A percentile compares a stretch with the other conserved stretches of the same genome.
Evolutionary conservation across 805 yeast genomes (phyloP).

Genomic region (Candida pseudofarinosa): DNA sequence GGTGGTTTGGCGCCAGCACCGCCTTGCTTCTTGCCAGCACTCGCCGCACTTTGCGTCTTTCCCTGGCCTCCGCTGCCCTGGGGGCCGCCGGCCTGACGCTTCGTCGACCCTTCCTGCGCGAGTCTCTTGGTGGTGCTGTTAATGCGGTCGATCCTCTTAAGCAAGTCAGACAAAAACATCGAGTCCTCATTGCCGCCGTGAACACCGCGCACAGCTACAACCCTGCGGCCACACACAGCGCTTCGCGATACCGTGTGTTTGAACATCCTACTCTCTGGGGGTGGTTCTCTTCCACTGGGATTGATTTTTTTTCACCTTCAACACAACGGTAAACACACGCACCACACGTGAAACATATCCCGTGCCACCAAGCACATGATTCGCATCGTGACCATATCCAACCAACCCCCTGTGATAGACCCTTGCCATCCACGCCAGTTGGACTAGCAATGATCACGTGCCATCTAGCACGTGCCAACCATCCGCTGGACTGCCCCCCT

Average conservation of each 20-base stretch:
- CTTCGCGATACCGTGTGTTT: not conserved
- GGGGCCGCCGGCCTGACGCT: conserved; percentile 4
- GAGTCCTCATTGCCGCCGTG: conserved; percentile 6
- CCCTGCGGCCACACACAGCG: not conserved
- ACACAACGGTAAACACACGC: not conserved
- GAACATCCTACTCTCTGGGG: no score
- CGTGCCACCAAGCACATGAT: no score
- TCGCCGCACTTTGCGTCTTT: not conserved
- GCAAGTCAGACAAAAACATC: conserved; percentile 30
- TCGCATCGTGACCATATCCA: no score
- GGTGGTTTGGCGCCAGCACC: not conserved
- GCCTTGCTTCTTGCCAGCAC: conserved; percentile 4
- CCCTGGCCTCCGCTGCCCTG: conserved; percentile 3
- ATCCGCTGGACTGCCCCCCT: no score
- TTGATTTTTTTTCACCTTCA: not conserved
- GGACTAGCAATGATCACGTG: no score
- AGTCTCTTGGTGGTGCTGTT: conserved; percentile 12
- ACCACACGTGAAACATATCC: no score
- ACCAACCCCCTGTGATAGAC: no score
- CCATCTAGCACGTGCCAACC: no score
- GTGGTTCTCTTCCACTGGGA: no score
- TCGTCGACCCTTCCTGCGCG: conserved; percentile 2
- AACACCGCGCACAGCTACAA: not conserved
- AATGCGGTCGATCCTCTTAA: conserved; percentile 33
- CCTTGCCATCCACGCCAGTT: no score